Conservation (phyloP, 306 rosid genomes). For the Casuarina glauca region DNA sequence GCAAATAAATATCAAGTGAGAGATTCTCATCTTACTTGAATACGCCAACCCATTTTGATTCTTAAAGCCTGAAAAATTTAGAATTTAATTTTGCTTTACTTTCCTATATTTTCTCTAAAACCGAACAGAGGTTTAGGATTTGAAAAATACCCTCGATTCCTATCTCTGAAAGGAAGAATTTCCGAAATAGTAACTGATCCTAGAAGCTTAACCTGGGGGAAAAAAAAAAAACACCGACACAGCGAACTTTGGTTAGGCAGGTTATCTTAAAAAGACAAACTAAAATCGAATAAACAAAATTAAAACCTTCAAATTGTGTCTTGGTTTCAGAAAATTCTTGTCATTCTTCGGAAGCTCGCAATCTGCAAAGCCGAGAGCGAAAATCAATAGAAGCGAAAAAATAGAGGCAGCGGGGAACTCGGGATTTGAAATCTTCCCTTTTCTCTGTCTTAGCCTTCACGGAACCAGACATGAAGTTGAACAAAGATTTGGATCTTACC, state of each 20-base stretch:
- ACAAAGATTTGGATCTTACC: constrained; percentile 22
- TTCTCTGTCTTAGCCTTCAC: background rate
- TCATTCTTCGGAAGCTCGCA: constrained; percentile 48
- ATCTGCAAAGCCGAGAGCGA: constrained; percentile 28
- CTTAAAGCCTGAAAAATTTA: background rate
- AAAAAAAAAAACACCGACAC: background rate
- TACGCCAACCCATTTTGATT: background rate
- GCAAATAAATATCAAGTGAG: background rate
- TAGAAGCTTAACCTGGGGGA: constrained; percentile 39
- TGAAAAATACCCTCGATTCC: constrained; percentile 36
- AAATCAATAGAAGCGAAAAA: too few species aligned
- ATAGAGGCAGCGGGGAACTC: background rate
- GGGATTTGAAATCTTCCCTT: background rate
- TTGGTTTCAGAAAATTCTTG: constrained; percentile 35
- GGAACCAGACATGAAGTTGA: background rate
- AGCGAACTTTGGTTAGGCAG: background rate
- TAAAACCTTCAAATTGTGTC: constrained; percentile 33
- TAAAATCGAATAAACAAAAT: background rate
- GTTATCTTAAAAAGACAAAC: background rate
- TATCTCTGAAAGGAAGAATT: constrained; percentile 42
- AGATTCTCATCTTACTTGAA: background rate
- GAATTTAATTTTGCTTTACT: background rate
- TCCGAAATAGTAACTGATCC: constrained; percentile 46
- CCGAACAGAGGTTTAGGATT: background rate
- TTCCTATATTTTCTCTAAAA: background rate